Evolutionary conservation across 768 basidiomycete genomes (phyloP).

Genomic region (Goffeauzyma gilvescens): DNA sequence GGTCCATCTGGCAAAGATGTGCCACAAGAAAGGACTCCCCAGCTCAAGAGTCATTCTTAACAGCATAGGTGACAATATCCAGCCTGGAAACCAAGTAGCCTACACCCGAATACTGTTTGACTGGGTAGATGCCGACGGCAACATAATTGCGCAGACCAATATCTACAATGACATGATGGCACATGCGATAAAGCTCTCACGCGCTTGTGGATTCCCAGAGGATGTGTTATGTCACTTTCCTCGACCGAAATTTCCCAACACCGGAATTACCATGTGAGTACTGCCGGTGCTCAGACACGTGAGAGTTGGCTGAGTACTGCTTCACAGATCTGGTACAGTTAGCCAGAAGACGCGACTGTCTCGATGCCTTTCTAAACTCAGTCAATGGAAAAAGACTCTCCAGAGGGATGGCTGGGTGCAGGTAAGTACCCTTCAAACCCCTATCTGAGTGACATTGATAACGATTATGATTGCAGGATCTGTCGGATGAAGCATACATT

Average conservation of each 20-base stretch:
- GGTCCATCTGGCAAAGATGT: constrained; percentile 25
- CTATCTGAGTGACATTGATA: too few relatives aligned
- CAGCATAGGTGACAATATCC: constrained; percentile 12
- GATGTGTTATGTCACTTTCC: constrained; percentile 2
- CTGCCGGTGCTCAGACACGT: constrained; percentile 16
- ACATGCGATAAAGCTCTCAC: constrained; percentile 13
- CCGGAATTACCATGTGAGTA: constrained; percentile 8
- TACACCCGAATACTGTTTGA: constrained; percentile 25
- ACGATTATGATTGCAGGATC: constrained; percentile 22
- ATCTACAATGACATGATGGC: constrained; percentile 12
- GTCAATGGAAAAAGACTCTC: constrained; percentile 20
- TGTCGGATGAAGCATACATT: constrained; percentile 14
- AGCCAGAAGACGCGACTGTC: constrained; percentile 10
- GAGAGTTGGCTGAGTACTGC: too few relatives aligned
- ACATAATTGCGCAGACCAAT: constrained; percentile 2
- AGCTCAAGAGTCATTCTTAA: constrained; percentile 16
- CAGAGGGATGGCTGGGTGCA: constrained; percentile 19
- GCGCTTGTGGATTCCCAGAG: constrained; percentile 10
- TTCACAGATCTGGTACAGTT: not conserved
- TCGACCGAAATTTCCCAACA: constrained; percentile 1
- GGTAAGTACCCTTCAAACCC: constrained; percentile 13
- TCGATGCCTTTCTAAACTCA: constrained; percentile 19
- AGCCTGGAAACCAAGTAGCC: constrained; percentile 20
- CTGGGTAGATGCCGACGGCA: constrained; percentile 5
- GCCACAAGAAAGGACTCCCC: constrained; percentile 20